Evolutionary conservation across 345 rosid genomes (phyloP), one percentile per base, ranked within the genome.

Genomic region (Moricandia arvensis): DNA sequence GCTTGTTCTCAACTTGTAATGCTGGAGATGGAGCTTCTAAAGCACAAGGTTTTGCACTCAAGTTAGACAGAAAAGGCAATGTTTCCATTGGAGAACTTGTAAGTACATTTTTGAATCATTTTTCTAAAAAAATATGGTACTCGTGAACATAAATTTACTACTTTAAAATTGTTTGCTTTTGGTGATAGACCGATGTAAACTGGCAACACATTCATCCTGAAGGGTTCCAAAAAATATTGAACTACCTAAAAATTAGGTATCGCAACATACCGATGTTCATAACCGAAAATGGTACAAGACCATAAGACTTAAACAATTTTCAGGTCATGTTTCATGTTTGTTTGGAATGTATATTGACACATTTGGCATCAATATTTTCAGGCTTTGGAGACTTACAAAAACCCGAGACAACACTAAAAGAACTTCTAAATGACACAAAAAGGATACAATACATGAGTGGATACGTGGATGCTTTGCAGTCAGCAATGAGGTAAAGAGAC

Each of bases 261-360:
- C 75, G 73, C 64, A 89, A 85, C 75, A 78, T 69, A 3, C 89
- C 88, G 3, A 84, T 89, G 83, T 77, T 75, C 87, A 84, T 91
- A 53, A 84, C 90, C 0, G 92, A 89, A 74, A 87, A 91, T 24
- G 92, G 90, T 85, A 80, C 37, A 79, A 35, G 90, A 24, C 24
- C 21, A 64, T 53, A 55, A 41, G 0, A 88, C 34, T 59, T 60
- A 26, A 34, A 0, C 2, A 68, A 29, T 13, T 3, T 37, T 37
- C 24, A 7, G 12, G 2, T 58, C 66, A 31, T 18, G 13, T 8
- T 73, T 7, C 51, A 15, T 61, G 34, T 13, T n/a, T 38, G 3
- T 62, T 18, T 18, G 59, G 13, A 51, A 60, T 55, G 31, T 77
- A 60, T 49, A n/a, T 31, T 49, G 54, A 34, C 18, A 3, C 1